These are phyloP conservation scores for Austroboletus olivaceoglutinosus DNA, from an alignment of 1,284 basidiomycete genomes.

Conservation along the genomic window DNA sequence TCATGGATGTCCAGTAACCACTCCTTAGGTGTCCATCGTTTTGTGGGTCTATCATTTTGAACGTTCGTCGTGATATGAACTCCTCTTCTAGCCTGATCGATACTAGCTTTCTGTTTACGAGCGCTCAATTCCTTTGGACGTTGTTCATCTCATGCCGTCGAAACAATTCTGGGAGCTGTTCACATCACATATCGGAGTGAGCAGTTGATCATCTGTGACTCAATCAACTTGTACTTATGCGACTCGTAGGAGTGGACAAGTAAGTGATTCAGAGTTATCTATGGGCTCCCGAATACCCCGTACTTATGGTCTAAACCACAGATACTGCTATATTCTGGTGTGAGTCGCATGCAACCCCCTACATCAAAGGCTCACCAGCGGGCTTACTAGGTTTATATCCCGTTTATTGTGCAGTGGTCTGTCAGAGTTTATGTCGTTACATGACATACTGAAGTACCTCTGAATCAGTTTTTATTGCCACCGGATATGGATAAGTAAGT, in stretches of 20 bases:
- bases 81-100: no score
- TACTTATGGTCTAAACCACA: no score
- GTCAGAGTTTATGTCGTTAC: background rate
- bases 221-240: background rate
- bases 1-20: background rate
- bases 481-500: background rate
- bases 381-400: background rate
- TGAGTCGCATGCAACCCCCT: no score
- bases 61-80: no score
- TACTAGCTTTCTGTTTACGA: no score
- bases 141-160: background rate
- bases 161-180: background rate
- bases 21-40: no score
- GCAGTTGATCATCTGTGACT: background rate
- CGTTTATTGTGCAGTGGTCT: background rate
- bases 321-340: no score
- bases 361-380: no score
- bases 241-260: no score
- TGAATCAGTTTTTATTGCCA: background rate
- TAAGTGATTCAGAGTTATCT: no score
- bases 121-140: conserved; percentile 38
- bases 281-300: no score
- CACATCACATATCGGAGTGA: background rate
- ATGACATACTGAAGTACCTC: background rate
- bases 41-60: no score